Base-by-base conservation (phyloP, 2,329 filamentous ascomycete genomes). In the Sclerotinia glacialis region DNA sequence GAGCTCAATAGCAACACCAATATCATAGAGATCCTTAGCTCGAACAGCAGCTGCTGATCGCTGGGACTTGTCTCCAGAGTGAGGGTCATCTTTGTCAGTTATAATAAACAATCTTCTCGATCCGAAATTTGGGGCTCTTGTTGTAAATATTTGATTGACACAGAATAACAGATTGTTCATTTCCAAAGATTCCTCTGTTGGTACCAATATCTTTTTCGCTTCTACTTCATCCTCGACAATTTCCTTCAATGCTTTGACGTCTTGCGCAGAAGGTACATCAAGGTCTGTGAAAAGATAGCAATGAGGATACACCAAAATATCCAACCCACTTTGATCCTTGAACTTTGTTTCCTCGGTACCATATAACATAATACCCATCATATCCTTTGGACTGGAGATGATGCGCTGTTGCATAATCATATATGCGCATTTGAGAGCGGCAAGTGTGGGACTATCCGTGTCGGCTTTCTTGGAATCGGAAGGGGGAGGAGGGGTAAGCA, bases 381-480 rank as follows among this genome's bases (percentile, higher is more conserved):
- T 96, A 69, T 99, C 95, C 75, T 89, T 93, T 1, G 95, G 95
- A 69, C 93, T 94, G 4, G 94, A 94, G 73, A 99, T 98, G 78
- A 99, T 98, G 73, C 95, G 92, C 80, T 98, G 94, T 79, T 98
- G 92, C 92, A 99, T 97, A 64, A 99, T 83, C 75, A 92, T 87
- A 75, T 96, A 96, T 67, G 94, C 95, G 74, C 92, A 97, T 82
- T 97, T 97, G 60, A 99, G 80, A 5, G 95, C 93, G 21, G 94
- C 93, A 63, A 89, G 84, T 0, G 92, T 83, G 5, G 94, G 88
- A 54, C 90, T 93, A 74, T 94, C 91, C 67, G 83, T 87, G 70
- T 91, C 89, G 53, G 87, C 86, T 77, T 93, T 94, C 79, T 91
- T 96, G 61, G 88, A 85, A 68, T 85, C 83, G 8, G 83, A 83